A percentile compares a stretch with the other conserved stretches of the same genome.
phyloP scores from a whole-genome alignment of 768 basidiomycete genomes.

The Suillus plorans region DNA sequence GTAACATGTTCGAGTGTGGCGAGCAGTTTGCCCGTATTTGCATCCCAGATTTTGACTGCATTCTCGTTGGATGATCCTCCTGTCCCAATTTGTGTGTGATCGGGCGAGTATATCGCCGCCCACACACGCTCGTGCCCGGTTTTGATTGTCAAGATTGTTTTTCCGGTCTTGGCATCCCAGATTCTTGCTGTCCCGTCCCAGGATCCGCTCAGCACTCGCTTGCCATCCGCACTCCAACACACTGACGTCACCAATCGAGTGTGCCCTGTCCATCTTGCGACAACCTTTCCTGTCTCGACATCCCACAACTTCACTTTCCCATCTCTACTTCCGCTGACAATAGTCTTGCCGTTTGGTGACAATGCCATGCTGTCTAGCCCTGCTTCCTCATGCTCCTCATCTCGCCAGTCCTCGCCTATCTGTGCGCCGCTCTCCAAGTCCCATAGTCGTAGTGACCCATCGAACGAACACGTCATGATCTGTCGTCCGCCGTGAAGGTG shows the following conservation, averaged over 20 bases:
- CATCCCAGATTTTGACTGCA: not conserved
- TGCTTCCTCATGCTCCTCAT: not conserved
- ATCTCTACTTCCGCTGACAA: not conserved
- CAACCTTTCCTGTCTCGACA: not conserved
- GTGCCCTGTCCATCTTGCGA: not conserved
- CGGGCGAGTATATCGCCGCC: not conserved
- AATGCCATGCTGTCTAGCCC: not conserved
- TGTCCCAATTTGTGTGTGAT: not conserved
- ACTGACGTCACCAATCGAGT: not conserved
- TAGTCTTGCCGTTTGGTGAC: not conserved
- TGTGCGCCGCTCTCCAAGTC: not conserved
- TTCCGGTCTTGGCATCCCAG: not conserved
- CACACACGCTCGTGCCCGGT: not conserved
- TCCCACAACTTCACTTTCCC: not conserved
- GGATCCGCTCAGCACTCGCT: not conserved
- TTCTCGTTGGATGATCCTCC: not conserved
- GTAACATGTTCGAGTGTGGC: not conserved
- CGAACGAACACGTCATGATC: not conserved
- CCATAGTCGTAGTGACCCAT: not conserved
- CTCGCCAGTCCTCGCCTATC: not conserved
- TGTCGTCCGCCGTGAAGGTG: not conserved
- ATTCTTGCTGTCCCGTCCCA: no score
- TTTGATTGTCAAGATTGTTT: not conserved
- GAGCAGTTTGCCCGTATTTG: not conserved
- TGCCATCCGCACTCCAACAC: not conserved